phyloP scores from a whole-genome alignment of 2,329 filamentous ascomycete genomes.

The Aspergillus hortae region DNA sequence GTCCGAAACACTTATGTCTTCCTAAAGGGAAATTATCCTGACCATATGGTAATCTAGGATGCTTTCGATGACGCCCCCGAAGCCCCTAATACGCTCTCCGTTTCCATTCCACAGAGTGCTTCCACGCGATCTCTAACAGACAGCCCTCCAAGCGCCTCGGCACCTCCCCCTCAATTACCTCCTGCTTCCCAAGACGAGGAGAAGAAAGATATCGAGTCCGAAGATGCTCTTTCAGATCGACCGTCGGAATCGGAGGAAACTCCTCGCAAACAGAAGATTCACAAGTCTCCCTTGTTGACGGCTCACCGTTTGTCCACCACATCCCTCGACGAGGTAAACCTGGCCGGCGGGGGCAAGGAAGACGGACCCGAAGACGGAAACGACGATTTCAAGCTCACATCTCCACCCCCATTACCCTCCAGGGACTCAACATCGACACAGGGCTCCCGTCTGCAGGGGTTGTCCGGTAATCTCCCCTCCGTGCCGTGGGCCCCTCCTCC shows the following conservation, averaged over 20 bases:
- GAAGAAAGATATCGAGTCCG: constrained; percentile 16
- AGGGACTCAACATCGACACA: constrained; percentile 31
- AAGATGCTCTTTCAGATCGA: constrained; percentile 23
- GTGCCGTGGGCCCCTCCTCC: constrained; percentile 67
- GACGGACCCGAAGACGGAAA: constrained; percentile 25
- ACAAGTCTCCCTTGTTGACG: constrained; percentile 53
- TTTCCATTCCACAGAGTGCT: constrained; percentile 35
- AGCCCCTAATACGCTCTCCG: constrained; percentile 28
- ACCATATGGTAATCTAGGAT: constrained; percentile 50
- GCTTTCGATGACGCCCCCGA: constrained; percentile 76
- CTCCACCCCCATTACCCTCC: constrained; percentile 29
- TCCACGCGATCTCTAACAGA: constrained; percentile 62
- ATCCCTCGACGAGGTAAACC: constrained; percentile 64
- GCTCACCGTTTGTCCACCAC: constrained; percentile 54
- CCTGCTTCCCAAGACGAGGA: constrained; percentile 24
- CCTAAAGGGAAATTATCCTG: neutral
- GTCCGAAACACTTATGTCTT: constrained; percentile 5
- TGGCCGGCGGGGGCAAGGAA: constrained; percentile 58
- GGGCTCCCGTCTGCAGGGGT: constrained; percentile 48
- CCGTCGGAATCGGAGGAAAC: constrained; percentile 31
- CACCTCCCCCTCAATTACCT: constrained; percentile 34
- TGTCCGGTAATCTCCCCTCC: constrained; percentile 68
- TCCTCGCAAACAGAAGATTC: constrained; percentile 31
- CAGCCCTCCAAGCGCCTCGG: constrained; percentile 38
- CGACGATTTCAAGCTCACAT: constrained; percentile 22